Percentiles rank a stretch among this genome's conserved stretches.
Evolutionary conservation across 2,329 filamentous ascomycete species (phyloP).

Genomic region (Chaetomium sp.): DNA sequence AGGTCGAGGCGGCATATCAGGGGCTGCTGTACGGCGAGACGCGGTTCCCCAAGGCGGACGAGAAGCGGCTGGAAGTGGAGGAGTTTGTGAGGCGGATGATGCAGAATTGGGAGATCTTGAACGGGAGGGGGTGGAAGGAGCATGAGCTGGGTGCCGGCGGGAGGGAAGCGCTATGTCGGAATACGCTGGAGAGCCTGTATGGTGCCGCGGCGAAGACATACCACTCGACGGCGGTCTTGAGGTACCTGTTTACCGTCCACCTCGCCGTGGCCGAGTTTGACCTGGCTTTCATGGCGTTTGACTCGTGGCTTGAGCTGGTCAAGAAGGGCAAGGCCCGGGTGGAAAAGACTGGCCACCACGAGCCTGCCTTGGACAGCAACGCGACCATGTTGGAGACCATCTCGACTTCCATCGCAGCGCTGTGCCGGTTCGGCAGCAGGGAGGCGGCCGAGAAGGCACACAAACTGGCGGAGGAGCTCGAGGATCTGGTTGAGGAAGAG

Average conservation of each 20-base stretch:
- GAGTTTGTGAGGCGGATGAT: slow-evolving; percentile 78
- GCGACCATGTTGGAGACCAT: slow-evolving; percentile 75
- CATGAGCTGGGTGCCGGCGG: slow-evolving; percentile 80
- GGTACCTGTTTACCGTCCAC: slow-evolving; percentile 86
- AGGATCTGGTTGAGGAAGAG: slow-evolving; percentile 71
- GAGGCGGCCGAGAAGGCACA: slow-evolving; percentile 78
- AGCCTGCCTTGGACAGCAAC: slow-evolving; percentile 76
- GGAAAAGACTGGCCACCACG: slow-evolving; percentile 72
- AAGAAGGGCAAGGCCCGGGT: slow-evolving; percentile 81
- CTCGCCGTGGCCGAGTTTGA: slow-evolving; percentile 88
- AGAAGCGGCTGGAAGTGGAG: slow-evolving; percentile 78
- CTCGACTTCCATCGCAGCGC: slow-evolving; percentile 74
- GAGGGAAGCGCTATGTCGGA: slow-evolving; percentile 71
- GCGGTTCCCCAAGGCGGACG: slow-evolving; percentile 80
- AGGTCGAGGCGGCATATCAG: slow-evolving; percentile 79
- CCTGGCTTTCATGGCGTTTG: slow-evolving; percentile 84
- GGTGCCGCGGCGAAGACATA: slow-evolving; percentile 90
- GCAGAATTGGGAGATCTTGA: slow-evolving; percentile 81
- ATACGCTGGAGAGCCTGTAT: slow-evolving; percentile 85
- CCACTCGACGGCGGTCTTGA: slow-evolving; percentile 86
- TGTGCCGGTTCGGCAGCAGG: slow-evolving; percentile 78
- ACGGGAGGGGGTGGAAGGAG: slow-evolving; percentile 78
- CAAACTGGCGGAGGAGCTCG: slow-evolving; percentile 68
- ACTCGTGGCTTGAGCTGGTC: slow-evolving; percentile 88
- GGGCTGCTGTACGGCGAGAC: slow-evolving; percentile 75